A percentile compares a stretch with the other conserved stretches of the same genome.
These are phyloP conservation scores for Exophiala bonariae DNA, from an alignment of 2,329 filamentous ascomycete genomes.

Conservation along the genomic window DNA sequence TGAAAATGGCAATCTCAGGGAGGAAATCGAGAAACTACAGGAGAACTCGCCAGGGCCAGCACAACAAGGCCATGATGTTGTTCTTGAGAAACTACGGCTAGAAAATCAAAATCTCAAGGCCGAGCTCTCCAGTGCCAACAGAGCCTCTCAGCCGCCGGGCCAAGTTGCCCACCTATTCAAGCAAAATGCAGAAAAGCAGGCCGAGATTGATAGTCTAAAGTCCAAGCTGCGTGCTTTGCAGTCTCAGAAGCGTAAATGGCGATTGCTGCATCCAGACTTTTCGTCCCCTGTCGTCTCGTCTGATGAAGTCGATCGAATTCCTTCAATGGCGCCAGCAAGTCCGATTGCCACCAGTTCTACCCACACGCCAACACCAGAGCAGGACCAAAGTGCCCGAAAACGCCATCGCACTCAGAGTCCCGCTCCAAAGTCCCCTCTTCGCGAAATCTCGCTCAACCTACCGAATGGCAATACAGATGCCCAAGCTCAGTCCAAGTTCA, in stretches of 20 bases:
- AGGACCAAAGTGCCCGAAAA: conserved; percentile 14
- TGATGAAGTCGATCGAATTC: conserved; percentile 9
- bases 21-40: too few species aligned
- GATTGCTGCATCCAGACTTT: conserved; percentile 8
- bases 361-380: neutral
- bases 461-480: neutral
- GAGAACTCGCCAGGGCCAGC: too few species aligned
- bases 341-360: too few species aligned
- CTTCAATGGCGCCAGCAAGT: neutral
- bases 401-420: conserved; percentile 12
- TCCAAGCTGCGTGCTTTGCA: conserved; percentile 16
- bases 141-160: conserved; percentile 1
- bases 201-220: conserved; percentile 25
- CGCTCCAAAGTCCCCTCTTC: conserved; percentile 6
- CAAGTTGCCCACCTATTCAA: conserved; percentile 26
- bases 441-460: conserved; percentile 14
- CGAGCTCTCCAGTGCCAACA: neutral
- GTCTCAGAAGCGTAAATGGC: conserved; percentile 17
- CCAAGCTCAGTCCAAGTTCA: conserved; percentile 6
- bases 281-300: conserved; percentile 17
- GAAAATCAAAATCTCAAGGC: conserved; percentile 12
- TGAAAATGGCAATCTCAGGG: conserved; percentile 4
- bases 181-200: conserved; percentile 25
- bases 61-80: too few species aligned
- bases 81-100: neutral